Evolutionary conservation across 176 grass and related monocot species (phyloP).

Genomic region (Alopecurus myosuroides): DNA sequence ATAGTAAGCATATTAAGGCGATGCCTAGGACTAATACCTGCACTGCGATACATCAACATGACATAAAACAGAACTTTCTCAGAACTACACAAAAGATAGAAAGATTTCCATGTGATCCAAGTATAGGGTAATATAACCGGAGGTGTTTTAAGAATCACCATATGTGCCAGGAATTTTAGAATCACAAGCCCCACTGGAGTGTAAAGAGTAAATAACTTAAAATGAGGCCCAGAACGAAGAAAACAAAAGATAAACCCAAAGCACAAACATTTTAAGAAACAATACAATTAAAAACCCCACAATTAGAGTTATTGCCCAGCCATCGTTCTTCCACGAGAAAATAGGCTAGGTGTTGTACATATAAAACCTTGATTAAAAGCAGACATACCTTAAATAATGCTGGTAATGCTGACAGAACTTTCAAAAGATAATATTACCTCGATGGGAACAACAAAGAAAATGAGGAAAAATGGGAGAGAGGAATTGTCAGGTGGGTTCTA

Average conservation of each 20-base stretch:
- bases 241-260: too few species aligned
- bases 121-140: background rate
- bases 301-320: background rate
- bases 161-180: background rate
- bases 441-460: too few species aligned
- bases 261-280: too few species aligned
- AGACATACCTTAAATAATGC: background rate
- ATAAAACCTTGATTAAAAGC: background rate
- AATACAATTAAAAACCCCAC: too few species aligned
- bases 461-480: too few species aligned
- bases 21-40: background rate
- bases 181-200: background rate
- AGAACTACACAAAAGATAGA: background rate
- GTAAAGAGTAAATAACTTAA: background rate
- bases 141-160: background rate
- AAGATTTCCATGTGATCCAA: background rate
- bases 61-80: background rate
- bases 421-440: too few species aligned
- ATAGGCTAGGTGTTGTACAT: background rate
- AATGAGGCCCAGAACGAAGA: background rate
- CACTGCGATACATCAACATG: background rate
- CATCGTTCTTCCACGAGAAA: background rate
- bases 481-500: too few species aligned
- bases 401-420: too few species aligned
- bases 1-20: conserved; percentile 1